phyloP scores from a whole-genome alignment of 495 filamentous ascomycete genomes.

The Amniculicola lignicola region DNA sequence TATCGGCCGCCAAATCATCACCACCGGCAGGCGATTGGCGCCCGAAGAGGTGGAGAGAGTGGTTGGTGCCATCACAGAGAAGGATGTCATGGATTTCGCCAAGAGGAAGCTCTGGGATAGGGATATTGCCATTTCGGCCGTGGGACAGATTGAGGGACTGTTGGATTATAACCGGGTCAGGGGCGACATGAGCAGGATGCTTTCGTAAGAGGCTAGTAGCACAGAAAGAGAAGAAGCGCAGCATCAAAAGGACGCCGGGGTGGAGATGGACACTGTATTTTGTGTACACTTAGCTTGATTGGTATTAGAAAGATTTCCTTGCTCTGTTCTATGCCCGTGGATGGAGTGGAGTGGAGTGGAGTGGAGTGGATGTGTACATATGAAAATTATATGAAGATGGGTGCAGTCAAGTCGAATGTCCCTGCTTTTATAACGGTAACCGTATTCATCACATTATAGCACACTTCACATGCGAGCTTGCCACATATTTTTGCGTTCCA shows the following conservation, averaged over 20 bases:
- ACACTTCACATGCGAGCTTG: no score
- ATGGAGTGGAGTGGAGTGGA: no score
- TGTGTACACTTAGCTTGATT: conserved; percentile 28
- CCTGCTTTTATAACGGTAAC: no score
- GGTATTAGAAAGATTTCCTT: conserved; percentile 18
- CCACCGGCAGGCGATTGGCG: conserved; percentile 84
- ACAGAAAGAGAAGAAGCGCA: neutral
- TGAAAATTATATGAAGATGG: neutral
- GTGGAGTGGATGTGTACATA: neutral
- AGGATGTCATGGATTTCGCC: conserved; percentile 96
- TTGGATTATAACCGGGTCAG: conserved; percentile 88
- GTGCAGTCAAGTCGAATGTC: no score
- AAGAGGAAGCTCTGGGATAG: conserved; percentile 91
- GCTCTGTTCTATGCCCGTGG: no score
- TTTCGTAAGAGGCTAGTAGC: conserved; percentile 40
- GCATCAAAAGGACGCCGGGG: neutral
- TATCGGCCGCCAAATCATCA: conserved; percentile 97
- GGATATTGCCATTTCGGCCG: conserved; percentile 87
- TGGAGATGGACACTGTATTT: conserved; percentile 20
- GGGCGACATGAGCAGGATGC: conserved; percentile 85
- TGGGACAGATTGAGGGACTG: conserved; percentile 86
- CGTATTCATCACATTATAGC: no score
- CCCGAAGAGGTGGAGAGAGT: conserved; percentile 92
- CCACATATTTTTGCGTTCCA: no score
- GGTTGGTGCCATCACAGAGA: conserved; percentile 83